Evolutionary conservation across 257 asterid species (phyloP), one percentile per base, ranked within the genome.

Genomic region (Solanum sitiens): DNA sequence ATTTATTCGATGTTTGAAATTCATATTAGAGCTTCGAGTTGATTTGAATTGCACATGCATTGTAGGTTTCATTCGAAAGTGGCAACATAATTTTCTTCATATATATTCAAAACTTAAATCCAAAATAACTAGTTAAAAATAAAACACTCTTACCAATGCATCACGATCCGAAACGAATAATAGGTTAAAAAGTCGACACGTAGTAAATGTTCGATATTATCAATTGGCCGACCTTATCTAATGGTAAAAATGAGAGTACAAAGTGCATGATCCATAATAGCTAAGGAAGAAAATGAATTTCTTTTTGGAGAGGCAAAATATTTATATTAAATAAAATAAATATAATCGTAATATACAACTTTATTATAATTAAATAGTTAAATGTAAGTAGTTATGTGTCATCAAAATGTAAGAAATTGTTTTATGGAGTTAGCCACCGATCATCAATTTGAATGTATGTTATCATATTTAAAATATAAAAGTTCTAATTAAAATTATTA

Each of bases 191-290:
- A 44, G 18, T 50, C 5, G 95, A 87, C 98, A 94, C 96, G 96
- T 91, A 86, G 32, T 5, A 86, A 83, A 87, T 47, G 89, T 65
- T 94, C 90, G 92, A 84, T 68, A 21, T 74, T 86, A 88, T 86
- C 90, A 77, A 86, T 88, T 92, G 91, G 93, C 93, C 93, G 94
- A 92, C 93, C 98, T 89, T 89, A 91, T 89, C 92, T 75, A 32
- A 68, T 70, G 45, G 87, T 71, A 37, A 65, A 83, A 74, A 87
- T 18, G 45, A 35, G 83, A 32, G 44, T 16, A 89, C 91, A 92
- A 87, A 87, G 87, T 94, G 92, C 95, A 94, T 91, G 93, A 87
- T 92, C 73, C 25, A 56, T 82, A 73, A 8, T 25, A 11, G 20
- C 72, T 2, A 27, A 5, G 73, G 32, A 67, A 67, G 73, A 67